Conservation (phyloP, 306 rosid genomes). For the Benincasa hispida region DNA sequence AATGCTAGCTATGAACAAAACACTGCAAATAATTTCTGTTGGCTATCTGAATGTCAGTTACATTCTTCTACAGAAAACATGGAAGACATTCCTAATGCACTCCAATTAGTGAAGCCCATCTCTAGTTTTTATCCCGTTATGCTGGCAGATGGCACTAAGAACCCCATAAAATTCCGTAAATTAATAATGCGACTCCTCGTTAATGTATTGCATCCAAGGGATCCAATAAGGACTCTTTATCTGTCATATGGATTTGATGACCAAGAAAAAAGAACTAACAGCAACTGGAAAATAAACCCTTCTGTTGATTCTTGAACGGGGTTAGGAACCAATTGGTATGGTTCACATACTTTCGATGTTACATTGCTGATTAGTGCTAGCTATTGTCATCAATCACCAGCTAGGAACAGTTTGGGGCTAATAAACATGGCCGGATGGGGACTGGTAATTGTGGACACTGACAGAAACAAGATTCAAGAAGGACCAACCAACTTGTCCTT, state of each 20-base stretch:
- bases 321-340: background rate
- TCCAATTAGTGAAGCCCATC: background rate
- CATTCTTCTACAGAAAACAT: background rate
- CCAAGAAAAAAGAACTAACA: background rate
- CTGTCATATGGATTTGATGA: background rate
- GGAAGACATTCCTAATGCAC: background rate
- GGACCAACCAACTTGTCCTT: background rate
- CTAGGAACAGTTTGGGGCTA: background rate
- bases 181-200: background rate
- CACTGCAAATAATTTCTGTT: background rate
- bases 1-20: background rate
- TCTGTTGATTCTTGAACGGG: background rate
- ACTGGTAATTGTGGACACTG: background rate
- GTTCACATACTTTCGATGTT: background rate
- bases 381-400: background rate
- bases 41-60: background rate
- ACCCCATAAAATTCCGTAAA: background rate
- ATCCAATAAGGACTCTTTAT: background rate
- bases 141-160: background rate
- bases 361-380: background rate
- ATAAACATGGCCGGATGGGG: background rate
- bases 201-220: background rate
- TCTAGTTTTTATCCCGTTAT: background rate
- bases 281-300: background rate
- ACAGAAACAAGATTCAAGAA: background rate